A percentile compares a stretch with the other conserved stretches of the same genome.
These are phyloP conservation scores for Nicotiana tomentosiformis DNA, from an alignment of 257 asterid species.

Conservation along the genomic window DNA sequence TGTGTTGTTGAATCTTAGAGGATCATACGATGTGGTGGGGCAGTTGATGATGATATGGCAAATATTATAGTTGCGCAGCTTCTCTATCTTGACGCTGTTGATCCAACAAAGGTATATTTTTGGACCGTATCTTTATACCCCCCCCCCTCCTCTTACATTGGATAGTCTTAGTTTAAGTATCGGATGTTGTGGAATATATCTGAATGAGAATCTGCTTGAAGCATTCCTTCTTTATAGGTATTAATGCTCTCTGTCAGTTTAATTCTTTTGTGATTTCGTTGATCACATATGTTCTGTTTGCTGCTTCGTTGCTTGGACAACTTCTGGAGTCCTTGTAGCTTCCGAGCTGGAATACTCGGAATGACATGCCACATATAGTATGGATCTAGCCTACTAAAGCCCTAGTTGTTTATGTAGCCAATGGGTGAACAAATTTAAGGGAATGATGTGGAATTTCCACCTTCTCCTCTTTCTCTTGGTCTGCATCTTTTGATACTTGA, in stretches of 20 bases:
- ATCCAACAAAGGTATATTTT: slow-evolving; percentile 60
- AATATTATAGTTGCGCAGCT: slow-evolving; percentile 90
- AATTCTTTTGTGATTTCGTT: neutral
- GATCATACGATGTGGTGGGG: slow-evolving; percentile 95
- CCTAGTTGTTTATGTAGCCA: neutral
- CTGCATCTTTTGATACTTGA: neutral
- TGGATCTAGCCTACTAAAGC: neutral
- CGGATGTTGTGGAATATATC: neutral
- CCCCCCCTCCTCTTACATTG: neutral
- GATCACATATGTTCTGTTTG: neutral
- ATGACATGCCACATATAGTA: no score
- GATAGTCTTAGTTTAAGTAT: neutral
- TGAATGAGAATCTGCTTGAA: neutral
- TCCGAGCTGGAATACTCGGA: no score
- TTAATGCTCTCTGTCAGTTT: no score
- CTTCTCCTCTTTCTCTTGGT: neutral
- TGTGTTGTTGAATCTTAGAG: slow-evolving; percentile 38
- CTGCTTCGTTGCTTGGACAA: neutral
- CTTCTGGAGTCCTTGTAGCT: neutral
- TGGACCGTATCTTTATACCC: no score
- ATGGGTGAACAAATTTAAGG: neutral
- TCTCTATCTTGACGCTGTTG: slow-evolving; percentile 90
- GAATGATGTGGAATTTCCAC: neutral
- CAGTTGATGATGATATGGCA: slow-evolving; percentile 98
- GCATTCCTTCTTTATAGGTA: neutral